Percentiles rank a stretch among this genome's conserved stretches.
Conservation (phyloP, 352 stramenopile species). For the Plasmopara viticola region DNA sequence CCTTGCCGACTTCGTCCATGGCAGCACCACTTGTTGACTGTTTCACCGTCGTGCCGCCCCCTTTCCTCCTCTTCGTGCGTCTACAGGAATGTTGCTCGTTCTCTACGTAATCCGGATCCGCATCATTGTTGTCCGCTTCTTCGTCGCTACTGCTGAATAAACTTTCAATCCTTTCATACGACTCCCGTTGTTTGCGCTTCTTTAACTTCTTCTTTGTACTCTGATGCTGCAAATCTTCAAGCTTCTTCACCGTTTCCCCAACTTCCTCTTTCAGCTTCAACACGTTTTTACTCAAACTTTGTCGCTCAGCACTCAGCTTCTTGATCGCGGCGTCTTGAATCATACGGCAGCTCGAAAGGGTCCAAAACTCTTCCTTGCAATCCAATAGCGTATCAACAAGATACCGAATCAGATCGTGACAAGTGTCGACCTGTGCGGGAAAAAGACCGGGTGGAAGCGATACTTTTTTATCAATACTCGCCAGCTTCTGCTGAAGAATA, state of each 20-base stretch:
- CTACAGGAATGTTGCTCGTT: constrained; percentile 22
- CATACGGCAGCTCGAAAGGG: constrained; percentile 14
- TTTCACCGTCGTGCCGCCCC: neutral
- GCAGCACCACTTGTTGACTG: constrained; percentile 11
- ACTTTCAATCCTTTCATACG: constrained; percentile 39
- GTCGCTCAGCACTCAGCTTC: constrained; percentile 11
- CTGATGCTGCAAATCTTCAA: constrained; percentile 20
- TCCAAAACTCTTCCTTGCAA: constrained; percentile 26
- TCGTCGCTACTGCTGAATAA: constrained; percentile 51
- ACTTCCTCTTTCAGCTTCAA: constrained; percentile 13
- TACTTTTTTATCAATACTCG: constrained; percentile 43
- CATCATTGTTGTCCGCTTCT: constrained; percentile 43
- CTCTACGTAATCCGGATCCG: constrained; percentile 67
- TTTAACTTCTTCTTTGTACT: constrained; percentile 30
- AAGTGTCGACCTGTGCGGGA: constrained; percentile 28
- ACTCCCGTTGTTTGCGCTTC: constrained; percentile 32
- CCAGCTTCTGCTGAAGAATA: constrained; percentile 55
- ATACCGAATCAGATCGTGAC: constrained; percentile 48
- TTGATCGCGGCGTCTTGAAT: constrained; percentile 8
- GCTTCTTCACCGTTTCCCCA: constrained; percentile 14
- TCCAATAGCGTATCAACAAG: constrained; percentile 42
- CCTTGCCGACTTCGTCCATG: constrained; percentile 57
- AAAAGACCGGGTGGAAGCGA: constrained; percentile 36
- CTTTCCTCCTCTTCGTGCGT: constrained; percentile 5
- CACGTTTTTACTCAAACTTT: constrained; percentile 15